These are phyloP conservation scores for Blastocystis sp. DNA, from an alignment of 352 stramenopile species.

Conservation along the genomic window DNA sequence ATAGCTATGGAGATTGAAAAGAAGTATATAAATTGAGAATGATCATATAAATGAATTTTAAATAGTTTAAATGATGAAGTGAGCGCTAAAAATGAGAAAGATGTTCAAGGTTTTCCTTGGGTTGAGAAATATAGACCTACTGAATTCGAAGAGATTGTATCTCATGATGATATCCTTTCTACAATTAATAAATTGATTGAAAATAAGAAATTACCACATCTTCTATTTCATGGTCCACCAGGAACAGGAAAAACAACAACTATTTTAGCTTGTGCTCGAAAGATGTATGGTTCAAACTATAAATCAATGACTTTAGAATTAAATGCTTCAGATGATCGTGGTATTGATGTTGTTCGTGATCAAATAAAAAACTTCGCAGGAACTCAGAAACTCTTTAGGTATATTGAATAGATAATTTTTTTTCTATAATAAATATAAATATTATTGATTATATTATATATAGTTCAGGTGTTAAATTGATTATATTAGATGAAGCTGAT, in stretches of 20 bases:
- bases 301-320: conserved; percentile 76
- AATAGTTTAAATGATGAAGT: conserved; percentile 35
- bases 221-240: conserved; percentile 84
- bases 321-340: conserved; percentile 86
- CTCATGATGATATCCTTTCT: conserved; percentile 81
- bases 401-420: conserved; percentile 36
- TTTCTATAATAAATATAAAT: conserved; percentile 18
- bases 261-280: conserved; percentile 76
- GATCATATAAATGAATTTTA: no score
- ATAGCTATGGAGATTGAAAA: no score
- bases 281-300: conserved; percentile 74
- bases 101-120: conserved; percentile 70
- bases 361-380: conserved; percentile 92
- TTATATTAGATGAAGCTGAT: conserved; percentile 93
- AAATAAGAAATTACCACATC: conserved; percentile 76
- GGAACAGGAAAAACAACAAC: conserved; percentile 89
- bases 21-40: no score
- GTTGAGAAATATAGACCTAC: conserved; percentile 90
- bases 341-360: conserved; percentile 84
- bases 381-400: conserved; percentile 82
- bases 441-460: conserved; percentile 34
- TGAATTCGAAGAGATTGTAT: conserved; percentile 75
- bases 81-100: not conserved
- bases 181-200: conserved; percentile 83
- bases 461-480: conserved; percentile 75